Evolutionary conservation across 108 stramenopile species (phyloP).

Genomic region (Nitzschia putrida): DNA sequence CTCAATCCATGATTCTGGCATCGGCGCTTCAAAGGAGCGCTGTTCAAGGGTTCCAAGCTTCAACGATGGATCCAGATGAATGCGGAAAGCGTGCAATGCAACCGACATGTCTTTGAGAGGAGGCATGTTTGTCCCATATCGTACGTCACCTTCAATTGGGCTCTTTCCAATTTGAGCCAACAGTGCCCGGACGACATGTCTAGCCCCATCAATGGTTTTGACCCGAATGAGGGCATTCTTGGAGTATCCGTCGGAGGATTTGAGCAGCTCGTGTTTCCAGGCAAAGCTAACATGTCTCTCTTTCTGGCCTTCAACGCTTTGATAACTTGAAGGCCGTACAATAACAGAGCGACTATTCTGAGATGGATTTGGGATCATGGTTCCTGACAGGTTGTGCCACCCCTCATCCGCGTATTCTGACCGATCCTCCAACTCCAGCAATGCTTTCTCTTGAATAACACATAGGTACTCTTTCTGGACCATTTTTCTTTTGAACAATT

Average conservation of each 20-base stretch:
- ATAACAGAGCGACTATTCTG: neutral
- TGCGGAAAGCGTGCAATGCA: conserved; percentile 73
- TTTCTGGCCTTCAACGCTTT: neutral
- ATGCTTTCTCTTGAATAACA: conserved; percentile 20
- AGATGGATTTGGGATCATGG: neutral
- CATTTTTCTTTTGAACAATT: conserved; percentile 60
- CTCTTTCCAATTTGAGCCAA: conserved; percentile 56
- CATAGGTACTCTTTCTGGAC: conserved; percentile 56
- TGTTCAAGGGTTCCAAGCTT: conserved; percentile 54
- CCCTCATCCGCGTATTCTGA: neutral
- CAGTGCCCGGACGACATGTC: conserved; percentile 83
- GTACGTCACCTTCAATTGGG: conserved; percentile 75
- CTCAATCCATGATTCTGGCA: conserved; percentile 55
- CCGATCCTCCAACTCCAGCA: neutral
- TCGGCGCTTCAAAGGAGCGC: conserved; percentile 51
- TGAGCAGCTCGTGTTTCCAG: conserved; percentile 42
- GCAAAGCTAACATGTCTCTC: conserved; percentile 31
- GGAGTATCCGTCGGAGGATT: conserved; percentile 26
- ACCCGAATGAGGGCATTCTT: conserved; percentile 36
- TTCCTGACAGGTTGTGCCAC: conserved; percentile 1
- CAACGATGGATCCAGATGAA: conserved; percentile 54
- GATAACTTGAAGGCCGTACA: neutral
- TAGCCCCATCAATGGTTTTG: conserved; percentile 68
- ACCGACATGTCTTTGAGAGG: conserved; percentile 78
- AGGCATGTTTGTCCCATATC: conserved; percentile 47